phyloP scores from a whole-genome alignment of 2,329 filamentous ascomycete species.

The Didymella exigua region DNA sequence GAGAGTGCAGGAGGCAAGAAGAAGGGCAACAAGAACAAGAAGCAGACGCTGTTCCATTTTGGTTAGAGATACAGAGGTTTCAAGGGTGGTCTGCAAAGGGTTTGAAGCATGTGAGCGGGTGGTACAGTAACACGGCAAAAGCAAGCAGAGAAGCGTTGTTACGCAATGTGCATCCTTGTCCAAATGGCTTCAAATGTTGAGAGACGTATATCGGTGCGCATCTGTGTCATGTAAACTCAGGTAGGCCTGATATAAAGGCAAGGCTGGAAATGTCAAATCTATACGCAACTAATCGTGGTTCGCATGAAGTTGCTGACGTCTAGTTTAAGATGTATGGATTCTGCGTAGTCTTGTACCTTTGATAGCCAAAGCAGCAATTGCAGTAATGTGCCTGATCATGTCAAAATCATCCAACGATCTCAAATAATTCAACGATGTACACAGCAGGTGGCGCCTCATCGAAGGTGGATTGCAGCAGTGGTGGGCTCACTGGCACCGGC shows the following conservation, averaged over 20 bases:
- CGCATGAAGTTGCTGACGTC: neutral
- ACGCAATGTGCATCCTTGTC: no score
- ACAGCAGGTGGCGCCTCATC: neutral
- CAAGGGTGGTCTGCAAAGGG: neutral
- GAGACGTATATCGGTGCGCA: neutral
- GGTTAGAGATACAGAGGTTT: conserved; percentile 38
- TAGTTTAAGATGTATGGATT: neutral
- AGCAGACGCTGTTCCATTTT: conserved; percentile 59
- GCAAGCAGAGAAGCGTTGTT: neutral
- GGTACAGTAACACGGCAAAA: neutral
- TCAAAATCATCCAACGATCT: no score
- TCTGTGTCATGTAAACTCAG: neutral
- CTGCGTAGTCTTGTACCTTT: neutral
- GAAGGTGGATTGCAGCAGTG: conserved; percentile 13
- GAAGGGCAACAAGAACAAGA: conserved; percentile 57
- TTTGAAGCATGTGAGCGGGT: neutral
- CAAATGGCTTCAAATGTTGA: no score
- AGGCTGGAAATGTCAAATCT: neutral
- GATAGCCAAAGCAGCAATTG: neutral
- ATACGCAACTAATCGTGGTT: neutral
- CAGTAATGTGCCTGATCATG: neutral
- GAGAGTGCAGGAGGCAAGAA: conserved; percentile 45
- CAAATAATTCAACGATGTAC: neutral
- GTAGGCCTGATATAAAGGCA: neutral
- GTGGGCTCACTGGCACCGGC: conserved; percentile 11